Evolutionary conservation across 2,329 filamentous ascomycete species (phyloP).

Genomic region (Colletotrichum orchidophilum): DNA sequence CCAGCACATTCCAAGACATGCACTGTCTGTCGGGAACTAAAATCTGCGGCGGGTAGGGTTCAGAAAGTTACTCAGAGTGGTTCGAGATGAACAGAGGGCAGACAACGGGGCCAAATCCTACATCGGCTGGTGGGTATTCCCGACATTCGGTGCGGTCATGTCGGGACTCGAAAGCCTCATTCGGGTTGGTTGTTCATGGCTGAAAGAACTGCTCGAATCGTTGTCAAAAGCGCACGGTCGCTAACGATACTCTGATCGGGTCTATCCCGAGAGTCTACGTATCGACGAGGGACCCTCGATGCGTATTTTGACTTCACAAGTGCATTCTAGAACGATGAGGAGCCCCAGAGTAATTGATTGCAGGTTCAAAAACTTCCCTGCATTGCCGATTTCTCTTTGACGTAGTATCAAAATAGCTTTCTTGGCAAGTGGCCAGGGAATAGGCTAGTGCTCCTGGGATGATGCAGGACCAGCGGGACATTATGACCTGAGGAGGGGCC

Average conservation of each 20-base stretch:
- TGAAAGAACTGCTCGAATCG: not conserved
- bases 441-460: conserved; percentile 10
- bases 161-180: not conserved
- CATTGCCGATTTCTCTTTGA: not conserved
- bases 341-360: not conserved
- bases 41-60: not conserved
- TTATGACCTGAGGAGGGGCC: not conserved
- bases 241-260: not conserved
- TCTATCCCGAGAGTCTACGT: not conserved
- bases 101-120: not conserved
- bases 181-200: not conserved
- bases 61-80: not conserved
- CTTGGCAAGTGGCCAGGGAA: conserved; percentile 27
- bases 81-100: not conserved
- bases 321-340: conserved; percentile 15
- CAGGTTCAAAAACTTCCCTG: not conserved
- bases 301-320: not conserved
- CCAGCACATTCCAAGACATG: not conserved
- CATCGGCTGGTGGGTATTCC: not conserved
- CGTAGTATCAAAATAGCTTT: not conserved
- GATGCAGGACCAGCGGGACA: conserved; percentile 21
- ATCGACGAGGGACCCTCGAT: not conserved
- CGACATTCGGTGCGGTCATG: not conserved
- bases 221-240: not conserved
- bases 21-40: not conserved